These are phyloP conservation scores for Dryadomyces sulphureus DNA, from an alignment of 2,329 filamentous ascomycete species.

Conservation along the genomic window DNA sequence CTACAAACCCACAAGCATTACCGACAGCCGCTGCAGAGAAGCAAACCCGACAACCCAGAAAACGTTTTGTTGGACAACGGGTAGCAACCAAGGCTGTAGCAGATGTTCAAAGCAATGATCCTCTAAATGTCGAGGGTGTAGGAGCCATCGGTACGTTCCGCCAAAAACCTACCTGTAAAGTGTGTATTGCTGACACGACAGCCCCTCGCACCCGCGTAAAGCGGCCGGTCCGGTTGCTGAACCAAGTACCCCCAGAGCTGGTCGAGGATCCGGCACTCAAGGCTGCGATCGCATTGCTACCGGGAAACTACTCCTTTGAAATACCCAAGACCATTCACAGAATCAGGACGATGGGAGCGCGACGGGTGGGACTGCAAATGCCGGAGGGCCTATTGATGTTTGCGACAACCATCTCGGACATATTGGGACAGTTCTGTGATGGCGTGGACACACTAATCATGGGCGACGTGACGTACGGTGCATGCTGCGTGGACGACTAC, in stretches of 20 bases:
- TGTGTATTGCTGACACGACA: conserved; percentile 18
- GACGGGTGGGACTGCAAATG: conserved; percentile 86
- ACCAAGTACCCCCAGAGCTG: conserved; percentile 80
- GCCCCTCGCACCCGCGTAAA: conserved; percentile 49
- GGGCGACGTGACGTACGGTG: conserved; percentile 97
- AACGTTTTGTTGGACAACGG: conserved; percentile 77
- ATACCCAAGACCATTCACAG: conserved; percentile 96
- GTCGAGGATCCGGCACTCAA: conserved; percentile 74
- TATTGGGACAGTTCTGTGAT: conserved; percentile 84
- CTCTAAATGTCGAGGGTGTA: conserved; percentile 34
- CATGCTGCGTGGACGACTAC: conserved; percentile 97
- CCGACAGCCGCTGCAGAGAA: not conserved
- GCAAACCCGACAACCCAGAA: conserved; percentile 59
- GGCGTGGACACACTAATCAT: conserved; percentile 91
- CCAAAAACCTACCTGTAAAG: not conserved
- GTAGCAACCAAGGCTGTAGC: conserved; percentile 48
- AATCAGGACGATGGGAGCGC: conserved; percentile 65
- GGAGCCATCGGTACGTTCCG: conserved; percentile 34
- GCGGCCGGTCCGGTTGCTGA: conserved; percentile 65
- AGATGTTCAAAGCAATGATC: not conserved
- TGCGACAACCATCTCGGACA: conserved; percentile 94
- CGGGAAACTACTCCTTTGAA: conserved; percentile 96
- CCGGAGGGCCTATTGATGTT: conserved; percentile 91
- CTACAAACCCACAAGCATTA: not conserved
- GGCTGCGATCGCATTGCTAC: conserved; percentile 72